phyloP scores from a whole-genome alignment of 495 filamentous ascomycete species.

The Tuber indicum region DNA sequence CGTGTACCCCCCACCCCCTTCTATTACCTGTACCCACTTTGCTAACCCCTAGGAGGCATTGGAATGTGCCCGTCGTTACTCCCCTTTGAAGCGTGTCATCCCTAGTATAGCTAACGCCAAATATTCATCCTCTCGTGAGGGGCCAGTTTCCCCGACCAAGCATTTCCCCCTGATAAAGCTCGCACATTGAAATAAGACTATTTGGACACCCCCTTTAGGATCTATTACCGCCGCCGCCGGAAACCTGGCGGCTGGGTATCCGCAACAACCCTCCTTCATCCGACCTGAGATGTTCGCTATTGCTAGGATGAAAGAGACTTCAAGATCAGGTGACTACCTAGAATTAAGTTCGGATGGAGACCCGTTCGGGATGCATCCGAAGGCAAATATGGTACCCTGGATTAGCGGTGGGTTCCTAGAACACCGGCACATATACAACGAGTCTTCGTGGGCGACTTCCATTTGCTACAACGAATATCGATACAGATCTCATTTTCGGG shows the following conservation, averaged over 20 bases:
- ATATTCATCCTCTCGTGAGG: not conserved
- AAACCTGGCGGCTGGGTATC: conserved; percentile 24
- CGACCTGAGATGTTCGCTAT: conserved; percentile 16
- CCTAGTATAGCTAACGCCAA: not conserved
- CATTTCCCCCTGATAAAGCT: not conserved
- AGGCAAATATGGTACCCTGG: conserved; percentile 12
- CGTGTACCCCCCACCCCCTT: not conserved
- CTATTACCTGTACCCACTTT: not conserved
- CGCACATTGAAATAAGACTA: conserved; percentile 19
- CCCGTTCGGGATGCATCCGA: conserved; percentile 2
- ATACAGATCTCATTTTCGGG: not conserved
- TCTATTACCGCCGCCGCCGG: conserved; percentile 27
- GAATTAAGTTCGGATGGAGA: not conserved
- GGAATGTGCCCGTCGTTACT: not conserved
- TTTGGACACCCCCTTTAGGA: conserved; percentile 28
- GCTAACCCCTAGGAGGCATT: not conserved
- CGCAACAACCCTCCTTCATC: conserved; percentile 11
- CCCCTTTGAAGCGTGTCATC: not conserved
- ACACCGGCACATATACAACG: not conserved
- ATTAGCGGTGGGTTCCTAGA: conserved; percentile 1
- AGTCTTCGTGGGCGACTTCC: conserved; percentile 26
- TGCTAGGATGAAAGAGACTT: not conserved
- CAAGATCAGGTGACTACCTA: not conserved
- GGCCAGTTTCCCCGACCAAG: not conserved
- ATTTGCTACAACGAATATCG: conserved; percentile 22